A percentile compares a stretch with the other conserved stretches of the same genome.
Evolutionary conservation across 805 yeast species (phyloP).

Genomic region (Saturnispora sekii): DNA sequence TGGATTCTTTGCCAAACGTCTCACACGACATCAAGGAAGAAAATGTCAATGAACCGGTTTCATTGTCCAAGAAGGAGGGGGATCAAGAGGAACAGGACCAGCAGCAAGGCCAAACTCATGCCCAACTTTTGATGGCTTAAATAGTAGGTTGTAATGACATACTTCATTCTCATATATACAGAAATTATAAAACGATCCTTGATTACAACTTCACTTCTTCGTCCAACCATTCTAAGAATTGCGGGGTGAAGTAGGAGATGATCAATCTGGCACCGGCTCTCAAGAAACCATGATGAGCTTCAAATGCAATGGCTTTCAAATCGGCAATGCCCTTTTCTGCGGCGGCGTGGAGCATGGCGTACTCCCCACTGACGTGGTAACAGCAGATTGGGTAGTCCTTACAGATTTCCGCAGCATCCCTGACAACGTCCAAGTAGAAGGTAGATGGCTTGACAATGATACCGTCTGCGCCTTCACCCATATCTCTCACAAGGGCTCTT

Average conservation of each 20-base stretch:
- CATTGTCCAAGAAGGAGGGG: background rate
- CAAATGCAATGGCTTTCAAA: constrained; percentile 69
- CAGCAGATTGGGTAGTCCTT: constrained; percentile 83
- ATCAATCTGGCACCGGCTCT: constrained; percentile 94
- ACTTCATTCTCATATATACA: background rate
- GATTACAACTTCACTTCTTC: constrained; percentile 20
- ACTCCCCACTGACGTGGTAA: constrained; percentile 96
- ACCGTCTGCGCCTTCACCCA: constrained; percentile 92
- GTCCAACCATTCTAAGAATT: constrained; percentile 85
- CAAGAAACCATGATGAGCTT: constrained; percentile 80
- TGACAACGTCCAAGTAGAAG: constrained; percentile 82
- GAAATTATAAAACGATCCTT: constrained; percentile 1
- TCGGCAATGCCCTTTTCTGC: constrained; percentile 93
- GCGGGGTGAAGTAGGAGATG: constrained; percentile 91
- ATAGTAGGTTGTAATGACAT: background rate
- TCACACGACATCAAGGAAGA: constrained; percentile 18
- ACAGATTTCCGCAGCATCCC: constrained; percentile 79
- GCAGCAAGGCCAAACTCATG: constrained; percentile 12
- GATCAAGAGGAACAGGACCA: constrained; percentile 16
- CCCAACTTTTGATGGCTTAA: constrained; percentile 6
- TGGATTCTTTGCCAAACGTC: constrained; percentile 13
- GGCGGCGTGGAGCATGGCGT: constrained; percentile 96
- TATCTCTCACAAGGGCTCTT: constrained; percentile 78
- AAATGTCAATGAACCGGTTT: constrained; percentile 5
- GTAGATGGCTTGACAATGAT: constrained; percentile 94